These are phyloP conservation scores for Hirsutella thompsonii DNA, from an alignment of 2,329 filamentous ascomycete species.

Conservation along the genomic window DNA sequence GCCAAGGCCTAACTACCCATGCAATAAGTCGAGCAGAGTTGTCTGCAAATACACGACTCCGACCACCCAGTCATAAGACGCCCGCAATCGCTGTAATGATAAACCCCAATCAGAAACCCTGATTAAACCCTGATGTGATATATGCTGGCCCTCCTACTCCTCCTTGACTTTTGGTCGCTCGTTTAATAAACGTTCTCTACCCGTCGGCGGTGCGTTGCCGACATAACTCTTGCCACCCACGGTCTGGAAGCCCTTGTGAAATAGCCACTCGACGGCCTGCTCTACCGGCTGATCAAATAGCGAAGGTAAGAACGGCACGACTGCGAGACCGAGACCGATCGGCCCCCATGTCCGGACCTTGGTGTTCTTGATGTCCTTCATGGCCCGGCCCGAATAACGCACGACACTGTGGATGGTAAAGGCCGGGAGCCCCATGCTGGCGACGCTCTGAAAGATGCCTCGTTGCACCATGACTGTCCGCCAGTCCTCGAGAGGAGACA, in stretches of 20 bases:
- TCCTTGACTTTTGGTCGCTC: constrained; percentile 34
- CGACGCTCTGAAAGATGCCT: constrained; percentile 79
- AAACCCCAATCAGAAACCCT: not conserved
- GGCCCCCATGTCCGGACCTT: constrained; percentile 74
- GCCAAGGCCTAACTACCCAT: too few relatives aligned
- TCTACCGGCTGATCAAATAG: constrained; percentile 91
- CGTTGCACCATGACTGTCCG: constrained; percentile 83
- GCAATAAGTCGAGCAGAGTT: too few relatives aligned
- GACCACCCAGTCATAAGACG: too few relatives aligned
- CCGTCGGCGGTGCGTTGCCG: constrained; percentile 39
- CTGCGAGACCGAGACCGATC: constrained; percentile 66
- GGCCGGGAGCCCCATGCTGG: constrained; percentile 86
- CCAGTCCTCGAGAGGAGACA: constrained; percentile 76
- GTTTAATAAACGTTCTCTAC: constrained; percentile 28
- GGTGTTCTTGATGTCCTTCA: constrained; percentile 71
- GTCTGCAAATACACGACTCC: too few relatives aligned
- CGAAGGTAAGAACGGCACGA: constrained; percentile 72
- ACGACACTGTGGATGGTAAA: constrained; percentile 93
- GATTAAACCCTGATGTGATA: too few relatives aligned
- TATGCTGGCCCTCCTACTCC: constrained; percentile 18
- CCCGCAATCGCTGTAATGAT: not conserved
- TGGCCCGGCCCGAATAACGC: constrained; percentile 70
- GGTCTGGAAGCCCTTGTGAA: constrained; percentile 67
- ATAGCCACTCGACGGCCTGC: constrained; percentile 77
- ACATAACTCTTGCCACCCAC: constrained; percentile 52